These are phyloP conservation scores for Hypoxylon lenormandii DNA, from an alignment of 495 filamentous ascomycete species.

Conservation along the genomic window DNA sequence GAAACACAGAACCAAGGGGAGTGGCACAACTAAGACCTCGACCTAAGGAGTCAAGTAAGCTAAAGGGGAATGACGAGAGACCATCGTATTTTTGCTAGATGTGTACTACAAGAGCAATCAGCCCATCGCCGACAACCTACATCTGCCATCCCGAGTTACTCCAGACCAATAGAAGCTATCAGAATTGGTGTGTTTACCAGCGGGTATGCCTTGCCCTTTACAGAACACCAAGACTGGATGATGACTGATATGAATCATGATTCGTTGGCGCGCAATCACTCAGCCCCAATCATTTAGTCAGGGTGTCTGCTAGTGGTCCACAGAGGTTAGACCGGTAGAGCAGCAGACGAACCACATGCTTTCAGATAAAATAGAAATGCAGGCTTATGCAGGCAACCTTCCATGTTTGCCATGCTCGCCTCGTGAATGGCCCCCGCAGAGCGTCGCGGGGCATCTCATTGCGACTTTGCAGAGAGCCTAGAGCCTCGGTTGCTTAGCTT, in stretches of 20 bases:
- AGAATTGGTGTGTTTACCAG: slow-evolving; percentile 36
- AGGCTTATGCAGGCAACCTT: slow-evolving; percentile 47
- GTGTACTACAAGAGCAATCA: slow-evolving; percentile 38
- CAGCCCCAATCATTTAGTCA: slow-evolving; percentile 42
- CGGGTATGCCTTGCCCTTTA: slow-evolving; percentile 61
- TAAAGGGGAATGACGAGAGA: slow-evolving; percentile 28
- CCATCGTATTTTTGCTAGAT: slow-evolving; percentile 42
- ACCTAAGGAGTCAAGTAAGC: slow-evolving; percentile 25
- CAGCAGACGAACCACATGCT: slow-evolving; percentile 44
- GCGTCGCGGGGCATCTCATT: slow-evolving; percentile 17
- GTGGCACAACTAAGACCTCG: slow-evolving; percentile 18
- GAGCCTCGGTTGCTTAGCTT: slow-evolving; percentile 22
- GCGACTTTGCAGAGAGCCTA: slow-evolving; percentile 29
- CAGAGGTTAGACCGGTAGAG: slow-evolving; percentile 34
- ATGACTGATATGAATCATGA: slow-evolving; percentile 44
- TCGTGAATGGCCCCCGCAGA: slow-evolving; percentile 43
- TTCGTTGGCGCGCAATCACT: slow-evolving; percentile 50
- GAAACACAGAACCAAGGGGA: slow-evolving; percentile 25
- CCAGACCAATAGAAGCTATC: slow-evolving; percentile 41
- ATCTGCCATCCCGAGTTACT: slow-evolving; percentile 21
- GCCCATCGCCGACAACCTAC: slow-evolving; percentile 31
- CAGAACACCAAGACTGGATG: slow-evolving; percentile 49
- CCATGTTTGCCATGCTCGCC: slow-evolving; percentile 45
- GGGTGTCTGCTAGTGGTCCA: slow-evolving; percentile 27
- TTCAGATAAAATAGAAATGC: slow-evolving; percentile 37